These are phyloP conservation scores for Gossypium herbaceum DNA, from an alignment of 345 rosid genomes.

Conservation along the genomic window DNA sequence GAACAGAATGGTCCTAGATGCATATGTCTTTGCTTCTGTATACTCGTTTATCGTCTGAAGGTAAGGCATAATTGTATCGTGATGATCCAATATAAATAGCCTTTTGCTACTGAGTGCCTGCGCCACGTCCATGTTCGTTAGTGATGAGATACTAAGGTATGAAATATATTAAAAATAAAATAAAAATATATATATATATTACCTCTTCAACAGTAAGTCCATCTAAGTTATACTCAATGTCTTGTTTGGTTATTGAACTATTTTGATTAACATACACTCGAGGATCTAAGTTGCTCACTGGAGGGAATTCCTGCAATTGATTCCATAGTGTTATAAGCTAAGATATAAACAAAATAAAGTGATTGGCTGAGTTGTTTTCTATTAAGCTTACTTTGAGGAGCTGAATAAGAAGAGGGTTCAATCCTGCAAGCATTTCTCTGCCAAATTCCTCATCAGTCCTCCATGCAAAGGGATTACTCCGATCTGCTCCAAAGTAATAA, in stretches of 20 bases:
- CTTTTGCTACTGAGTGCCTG: slow-evolving; percentile 56
- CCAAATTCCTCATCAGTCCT: slow-evolving; percentile 72
- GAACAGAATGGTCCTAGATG: slow-evolving; percentile 60
- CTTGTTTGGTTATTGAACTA: slow-evolving; percentile 50
- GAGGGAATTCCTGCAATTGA: slow-evolving; percentile 67
- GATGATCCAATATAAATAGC: slow-evolving; percentile 75
- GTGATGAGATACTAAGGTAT: neutral
- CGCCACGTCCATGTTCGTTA: neutral
- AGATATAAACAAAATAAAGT: slow-evolving; percentile 20
- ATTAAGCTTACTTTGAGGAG: slow-evolving; percentile 40
- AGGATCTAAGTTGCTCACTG: slow-evolving; percentile 55
- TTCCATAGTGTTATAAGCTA: slow-evolving; percentile 13
- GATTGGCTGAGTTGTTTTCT: too few species aligned
- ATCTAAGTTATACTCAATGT: slow-evolving; percentile 51
- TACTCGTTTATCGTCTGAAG: slow-evolving; percentile 42
- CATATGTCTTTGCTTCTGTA: slow-evolving; percentile 55
- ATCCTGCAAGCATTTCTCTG: slow-evolving; percentile 81
- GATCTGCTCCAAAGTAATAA: neutral
- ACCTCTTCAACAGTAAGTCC: slow-evolving; percentile 20
- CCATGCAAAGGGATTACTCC: slow-evolving; percentile 41
- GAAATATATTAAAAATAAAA: too few species aligned
- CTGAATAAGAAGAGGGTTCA: slow-evolving; percentile 62
- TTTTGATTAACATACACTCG: slow-evolving; percentile 52
- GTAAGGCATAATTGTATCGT: slow-evolving; percentile 71
- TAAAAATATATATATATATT: neutral